A percentile compares a stretch with the other conserved stretches of the same genome.
These are phyloP conservation scores for Citrus maxima DNA, from an alignment of 345 rosid genomes.

Conservation along the genomic window DNA sequence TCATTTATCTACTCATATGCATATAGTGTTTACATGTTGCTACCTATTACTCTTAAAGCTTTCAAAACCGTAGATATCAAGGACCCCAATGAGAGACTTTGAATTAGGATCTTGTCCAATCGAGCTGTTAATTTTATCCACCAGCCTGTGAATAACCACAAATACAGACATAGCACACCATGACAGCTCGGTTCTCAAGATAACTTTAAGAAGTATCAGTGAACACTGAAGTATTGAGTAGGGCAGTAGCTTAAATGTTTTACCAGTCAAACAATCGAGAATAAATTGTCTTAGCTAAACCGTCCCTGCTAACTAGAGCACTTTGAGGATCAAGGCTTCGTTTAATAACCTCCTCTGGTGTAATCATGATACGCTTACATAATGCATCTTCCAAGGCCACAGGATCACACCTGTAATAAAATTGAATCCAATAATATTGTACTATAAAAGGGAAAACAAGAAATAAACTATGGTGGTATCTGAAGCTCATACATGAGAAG, in stretches of 20 bases:
- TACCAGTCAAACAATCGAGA: conserved; percentile 93
- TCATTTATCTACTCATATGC: neutral
- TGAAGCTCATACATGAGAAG: conserved; percentile 65
- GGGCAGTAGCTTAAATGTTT: neutral
- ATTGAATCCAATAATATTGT: neutral
- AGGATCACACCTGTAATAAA: conserved; percentile 64
- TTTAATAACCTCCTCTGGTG: conserved; percentile 95
- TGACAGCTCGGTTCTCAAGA: neutral
- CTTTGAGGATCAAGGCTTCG: conserved; percentile 90
- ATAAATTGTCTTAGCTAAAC: conserved; percentile 89
- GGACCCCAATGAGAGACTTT: conserved; percentile 82
- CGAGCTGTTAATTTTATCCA: conserved; percentile 73
- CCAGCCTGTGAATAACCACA: conserved; percentile 61
- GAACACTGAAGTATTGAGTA: neutral
- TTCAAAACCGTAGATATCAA: conserved; percentile 93
- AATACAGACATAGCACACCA: neutral
- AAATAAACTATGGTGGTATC: conserved; percentile 6
- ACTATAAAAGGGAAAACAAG: neutral
- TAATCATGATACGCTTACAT: conserved; percentile 93
- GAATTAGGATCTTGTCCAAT: conserved; percentile 91
- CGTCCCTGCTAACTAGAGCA: conserved; percentile 80
- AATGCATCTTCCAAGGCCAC: conserved; percentile 83
- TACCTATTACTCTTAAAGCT: conserved; percentile 92
- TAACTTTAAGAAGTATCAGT: neutral
- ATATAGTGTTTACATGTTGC: neutral